Base-by-base conservation (phyloP, 768 basidiomycete species). In the Podaxis mareebaensis region DNA sequence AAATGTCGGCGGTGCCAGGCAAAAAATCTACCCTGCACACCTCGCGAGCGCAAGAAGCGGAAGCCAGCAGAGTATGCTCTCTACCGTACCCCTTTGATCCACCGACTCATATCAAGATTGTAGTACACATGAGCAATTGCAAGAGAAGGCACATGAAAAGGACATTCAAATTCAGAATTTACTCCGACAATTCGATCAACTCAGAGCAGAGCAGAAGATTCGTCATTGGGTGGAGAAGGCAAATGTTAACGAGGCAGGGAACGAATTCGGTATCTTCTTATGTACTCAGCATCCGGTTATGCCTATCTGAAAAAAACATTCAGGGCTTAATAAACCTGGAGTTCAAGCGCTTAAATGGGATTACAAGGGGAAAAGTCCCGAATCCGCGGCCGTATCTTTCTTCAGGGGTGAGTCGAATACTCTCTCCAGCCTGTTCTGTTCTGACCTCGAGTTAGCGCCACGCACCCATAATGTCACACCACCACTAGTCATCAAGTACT, bases 51-150 rank as follows among this genome's bases (percentile, higher is more conserved):
- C 60, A 87, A 87, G 74, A 85, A 84, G 68, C 80, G 85, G 42
- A 83, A 84, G 70, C 74, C 82, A 60, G 85, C 84, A 51, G 83
- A 83, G 85, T 85, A 72, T 60, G 83, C 71, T 5, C 40, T 28
- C 24, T 53, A 36, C 8, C 58, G 15, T 17, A 24, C 44, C 40
- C 13, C 33, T 39, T 44, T 66, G 54, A 22, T 30, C 20, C 59
- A 44, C 28, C 57, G n/a, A 36, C 39, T 64, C 28, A 40, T 46
- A 2, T 30, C n/a, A 24, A 20, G 28, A 22, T 53, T 54, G 5
- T 56, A 86, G 84, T 13, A 84, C 83, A 3, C 84, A 86, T 59
- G 85, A 86, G 68, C 80, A 85, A 60, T 70, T 86, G 15, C 79
- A 80, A 67, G 78, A 81, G 65, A 76, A 73, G 55, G 78, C 83